These are phyloP conservation scores for Arxiozyma heterogenica DNA, from an alignment of 1,139 yeast species.

Conservation along the genomic window DNA sequence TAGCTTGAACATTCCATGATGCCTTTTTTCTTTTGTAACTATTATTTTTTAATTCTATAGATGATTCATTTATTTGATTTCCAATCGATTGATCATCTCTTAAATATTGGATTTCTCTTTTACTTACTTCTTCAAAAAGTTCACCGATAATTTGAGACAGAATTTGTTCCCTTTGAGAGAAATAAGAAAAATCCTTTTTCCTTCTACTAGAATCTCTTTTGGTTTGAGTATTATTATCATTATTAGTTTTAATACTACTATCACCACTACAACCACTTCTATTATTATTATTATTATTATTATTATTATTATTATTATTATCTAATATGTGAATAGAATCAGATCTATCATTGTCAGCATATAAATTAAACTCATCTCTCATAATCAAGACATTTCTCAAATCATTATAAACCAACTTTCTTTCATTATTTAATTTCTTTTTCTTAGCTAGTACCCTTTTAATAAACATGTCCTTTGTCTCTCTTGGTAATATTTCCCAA, in stretches of 20 bases:
- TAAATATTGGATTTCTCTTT: background rate
- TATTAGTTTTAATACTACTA: too few species aligned
- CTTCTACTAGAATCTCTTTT: background rate
- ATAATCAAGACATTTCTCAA: background rate
- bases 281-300: too few species aligned
- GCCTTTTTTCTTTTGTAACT: background rate
- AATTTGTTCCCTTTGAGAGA: constrained; percentile 1
- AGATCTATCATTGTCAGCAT: background rate
- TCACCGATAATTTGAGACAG: constrained; percentile 2
- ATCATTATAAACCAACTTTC: constrained; percentile 2
- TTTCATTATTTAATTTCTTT: background rate
- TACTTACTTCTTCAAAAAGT: constrained; percentile 3
- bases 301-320: too few species aligned
- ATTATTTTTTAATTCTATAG: background rate
- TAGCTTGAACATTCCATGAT: background rate
- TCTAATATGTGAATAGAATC: background rate
- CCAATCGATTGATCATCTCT: too few species aligned
- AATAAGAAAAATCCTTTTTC: background rate
- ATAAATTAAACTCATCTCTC: background rate
- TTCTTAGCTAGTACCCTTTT: constrained; percentile 3
- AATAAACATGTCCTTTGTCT: constrained; percentile 7
- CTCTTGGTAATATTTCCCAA: constrained; percentile 11
- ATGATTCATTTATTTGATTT: background rate
- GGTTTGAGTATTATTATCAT: too few species aligned
- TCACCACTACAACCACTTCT: too few species aligned